Conservation (phyloP, 2,329 filamentous ascomycete genomes). For the Xylariaceae sp. region DNA sequence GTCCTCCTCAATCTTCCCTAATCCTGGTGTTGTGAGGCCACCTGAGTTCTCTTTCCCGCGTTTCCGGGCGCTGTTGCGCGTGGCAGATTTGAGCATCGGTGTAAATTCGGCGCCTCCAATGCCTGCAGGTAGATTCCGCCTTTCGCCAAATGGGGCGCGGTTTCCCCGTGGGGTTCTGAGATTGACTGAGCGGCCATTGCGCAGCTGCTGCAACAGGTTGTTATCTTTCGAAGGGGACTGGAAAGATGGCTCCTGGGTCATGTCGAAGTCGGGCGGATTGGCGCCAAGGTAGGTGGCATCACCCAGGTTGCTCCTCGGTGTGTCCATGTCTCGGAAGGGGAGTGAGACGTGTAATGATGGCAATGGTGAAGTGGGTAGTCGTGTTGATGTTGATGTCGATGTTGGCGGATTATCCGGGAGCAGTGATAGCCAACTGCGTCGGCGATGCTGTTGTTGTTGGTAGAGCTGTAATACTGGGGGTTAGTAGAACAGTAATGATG, state of each 20-base stretch:
- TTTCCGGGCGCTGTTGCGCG: constrained; percentile 63
- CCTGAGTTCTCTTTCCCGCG: constrained; percentile 58
- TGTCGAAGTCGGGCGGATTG: constrained; percentile 65
- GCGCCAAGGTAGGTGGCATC: constrained; percentile 76
- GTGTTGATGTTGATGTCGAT: not conserved
- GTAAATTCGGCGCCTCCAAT: constrained; percentile 79
- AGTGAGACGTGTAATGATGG: constrained; percentile 9
- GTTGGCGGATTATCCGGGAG: not conserved
- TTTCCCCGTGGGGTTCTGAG: constrained; percentile 67
- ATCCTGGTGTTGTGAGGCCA: constrained; percentile 62
- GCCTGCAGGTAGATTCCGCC: constrained; percentile 63
- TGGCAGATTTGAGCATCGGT: constrained; percentile 79
- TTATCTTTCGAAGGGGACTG: constrained; percentile 71
- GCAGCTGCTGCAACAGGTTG: constrained; percentile 70
- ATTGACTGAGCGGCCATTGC: constrained; percentile 57
- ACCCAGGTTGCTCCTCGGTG: constrained; percentile 76
- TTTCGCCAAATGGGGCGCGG: constrained; percentile 64
- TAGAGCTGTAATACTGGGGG: not conserved
- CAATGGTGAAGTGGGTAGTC: not conserved
- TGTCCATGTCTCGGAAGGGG: constrained; percentile 52
- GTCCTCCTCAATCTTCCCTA: constrained; percentile 62
- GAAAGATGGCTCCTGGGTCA: constrained; percentile 84
- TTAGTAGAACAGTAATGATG: not conserved
- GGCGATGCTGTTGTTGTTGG: not conserved
- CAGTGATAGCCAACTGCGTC: not conserved